Percentiles rank a stretch among this genome's conserved stretches.
Evolutionary conservation across 1,139 yeast genomes (phyloP).

Genomic region (Hemisphaericaspora xylanilytica): DNA sequence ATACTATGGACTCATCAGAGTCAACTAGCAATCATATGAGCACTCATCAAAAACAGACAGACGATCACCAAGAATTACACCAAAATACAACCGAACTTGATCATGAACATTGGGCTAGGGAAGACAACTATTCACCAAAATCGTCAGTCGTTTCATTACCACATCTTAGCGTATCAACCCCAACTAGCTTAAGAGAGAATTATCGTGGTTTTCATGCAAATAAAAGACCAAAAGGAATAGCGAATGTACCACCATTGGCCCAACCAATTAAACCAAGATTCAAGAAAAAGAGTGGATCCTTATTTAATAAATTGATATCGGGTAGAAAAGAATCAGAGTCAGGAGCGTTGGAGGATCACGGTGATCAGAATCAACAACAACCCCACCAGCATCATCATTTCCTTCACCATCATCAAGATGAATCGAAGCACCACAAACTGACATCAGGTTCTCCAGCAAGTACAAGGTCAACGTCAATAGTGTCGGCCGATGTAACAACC

Average conservation of each 20-base stretch:
- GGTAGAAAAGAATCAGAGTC: slow-evolving; percentile 31
- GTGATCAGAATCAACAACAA: slow-evolving; percentile 1
- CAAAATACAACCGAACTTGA: slow-evolving; percentile 2
- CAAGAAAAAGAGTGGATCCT: slow-evolving; percentile 40
- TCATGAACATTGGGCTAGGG: not conserved
- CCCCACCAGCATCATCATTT: slow-evolving; percentile 5
- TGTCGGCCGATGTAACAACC: not conserved
- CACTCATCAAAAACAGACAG: not conserved
- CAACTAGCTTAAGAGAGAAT: slow-evolving; percentile 22
- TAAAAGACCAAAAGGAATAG: slow-evolving; percentile 26
- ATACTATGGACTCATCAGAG: not conserved
- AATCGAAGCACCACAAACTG: slow-evolving; percentile 1
- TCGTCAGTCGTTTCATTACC: slow-evolving; percentile 23
- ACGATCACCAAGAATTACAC: not conserved
- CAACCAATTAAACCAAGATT: slow-evolving; percentile 53
- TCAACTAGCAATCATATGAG: not conserved
- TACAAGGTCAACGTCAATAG: slow-evolving; percentile 1
- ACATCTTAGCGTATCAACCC: slow-evolving; percentile 9
- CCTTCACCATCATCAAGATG: slow-evolving; percentile 1
- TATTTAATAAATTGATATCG: slow-evolving; percentile 49
- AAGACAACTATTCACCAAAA: slow-evolving; percentile 24
- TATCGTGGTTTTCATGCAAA: slow-evolving; percentile 53
- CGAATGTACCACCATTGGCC: slow-evolving; percentile 46
- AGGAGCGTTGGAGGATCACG: not conserved
- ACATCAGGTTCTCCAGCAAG: slow-evolving; percentile 5